Conservation (phyloP, 139 green algal genomes). For the Chlamydomonas applanata region DNA sequence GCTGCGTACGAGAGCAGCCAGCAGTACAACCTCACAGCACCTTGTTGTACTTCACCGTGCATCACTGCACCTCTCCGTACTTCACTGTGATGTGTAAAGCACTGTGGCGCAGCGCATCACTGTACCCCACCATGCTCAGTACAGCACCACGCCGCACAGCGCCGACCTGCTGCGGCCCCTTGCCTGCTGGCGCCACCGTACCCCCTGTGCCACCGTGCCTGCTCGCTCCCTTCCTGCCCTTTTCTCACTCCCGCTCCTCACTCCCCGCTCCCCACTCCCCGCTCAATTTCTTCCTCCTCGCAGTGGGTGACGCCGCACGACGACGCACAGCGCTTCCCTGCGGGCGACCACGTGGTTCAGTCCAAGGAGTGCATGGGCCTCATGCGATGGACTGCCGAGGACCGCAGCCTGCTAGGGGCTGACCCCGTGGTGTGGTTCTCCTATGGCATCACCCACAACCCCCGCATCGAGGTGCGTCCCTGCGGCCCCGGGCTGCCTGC, state of each 20-base stretch:
- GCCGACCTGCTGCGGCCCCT: too few species aligned
- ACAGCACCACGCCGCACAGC: too few species aligned
- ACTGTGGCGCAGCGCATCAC: neutral
- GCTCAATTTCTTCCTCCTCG: neutral
- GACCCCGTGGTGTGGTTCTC: constrained; percentile 87
- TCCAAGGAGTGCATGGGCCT: constrained; percentile 53
- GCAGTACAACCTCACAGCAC: too few species aligned
- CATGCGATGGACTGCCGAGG: constrained; percentile 55
- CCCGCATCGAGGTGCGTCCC: constrained; percentile 23
- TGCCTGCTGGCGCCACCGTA: too few species aligned
- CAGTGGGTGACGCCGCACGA: constrained; percentile 68
- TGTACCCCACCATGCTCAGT: too few species aligned
- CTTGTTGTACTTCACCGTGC: too few species aligned
- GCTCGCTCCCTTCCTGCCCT: too few species aligned
- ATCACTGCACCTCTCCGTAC: too few species aligned
- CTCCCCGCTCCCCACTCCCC: too few species aligned
- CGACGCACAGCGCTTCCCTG: constrained; percentile 57
- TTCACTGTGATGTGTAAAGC: neutral
- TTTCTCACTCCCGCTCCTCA: too few species aligned
- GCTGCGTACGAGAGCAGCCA: too few species aligned
- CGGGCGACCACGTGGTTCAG: constrained; percentile 72
- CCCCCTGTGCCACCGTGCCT: too few species aligned
- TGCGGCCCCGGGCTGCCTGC: neutral
- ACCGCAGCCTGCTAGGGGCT: constrained; percentile 51
- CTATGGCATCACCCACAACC: constrained; percentile 81